Base-by-base conservation (phyloP, 2,329 filamentous ascomycete species). In the Aspergillus pseudonomiae region DNA sequence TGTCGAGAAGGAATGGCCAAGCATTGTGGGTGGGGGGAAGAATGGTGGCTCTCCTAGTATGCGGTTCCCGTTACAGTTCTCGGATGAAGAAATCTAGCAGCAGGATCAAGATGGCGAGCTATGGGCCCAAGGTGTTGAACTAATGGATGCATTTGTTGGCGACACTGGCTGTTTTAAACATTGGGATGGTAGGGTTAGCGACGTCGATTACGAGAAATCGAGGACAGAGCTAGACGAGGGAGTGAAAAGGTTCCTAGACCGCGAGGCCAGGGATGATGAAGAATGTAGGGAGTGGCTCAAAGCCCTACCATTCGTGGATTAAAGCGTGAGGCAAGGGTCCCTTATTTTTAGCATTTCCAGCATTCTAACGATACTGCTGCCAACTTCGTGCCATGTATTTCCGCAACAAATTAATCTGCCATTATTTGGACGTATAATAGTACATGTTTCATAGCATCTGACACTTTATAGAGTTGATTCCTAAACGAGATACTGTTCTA, bases 101-200 rank as follows among this genome's bases (percentile, higher is more conserved):
- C 67, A 69, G 45, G 67, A 69, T 32, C 57, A 45, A n/a, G 69
- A 72, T 41, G 67, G 57, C 9, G 65, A 66, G 43, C 60, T 70
- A 30, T 73, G 71, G 70, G 69, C 69, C 12, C 65, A 68, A 56
- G 69, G 70, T 4, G 69, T 71, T 21, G 62, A 60, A 36, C 65
- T 71, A n/a, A 72, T 72, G 71, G 50, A 68, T 34, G 56, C 45
- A 12, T 71, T 71, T 46, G 52, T 71, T 48, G 21, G 30, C 24
- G 70, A 72, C 34, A 71, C 67, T 50, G 71, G 71, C 12, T 66
- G 64, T 59, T 71, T 70, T 43, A 72, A 71, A 59, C 67, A 71
- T 62, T 71, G 70, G 69, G 70, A 71, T 66, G 70, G 68, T n/a
- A 68, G 59, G 60, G 65, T 71, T 45, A 68, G 60, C 58, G 43